Base-by-base conservation (phyloP, 228 moss, liverwort and hornwort genomes). In the Sphagnum magellanicum region DNA sequence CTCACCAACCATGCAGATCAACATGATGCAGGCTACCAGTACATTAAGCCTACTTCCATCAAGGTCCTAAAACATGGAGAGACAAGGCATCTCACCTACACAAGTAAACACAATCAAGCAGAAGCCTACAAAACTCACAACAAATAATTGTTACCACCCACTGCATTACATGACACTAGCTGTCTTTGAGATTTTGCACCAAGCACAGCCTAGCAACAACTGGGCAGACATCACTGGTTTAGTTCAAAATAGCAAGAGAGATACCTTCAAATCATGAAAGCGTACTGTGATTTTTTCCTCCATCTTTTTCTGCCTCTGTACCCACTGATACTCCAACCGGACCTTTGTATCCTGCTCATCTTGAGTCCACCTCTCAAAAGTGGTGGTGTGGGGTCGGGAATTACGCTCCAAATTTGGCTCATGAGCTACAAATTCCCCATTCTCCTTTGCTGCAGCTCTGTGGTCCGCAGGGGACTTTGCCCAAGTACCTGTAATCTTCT, bases 331-430 rank as follows among this genome's bases (percentile, higher is more conserved):
- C 59, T 93, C 98, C 63, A 73, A 68, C 49, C 75, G 60, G 47
- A 81, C 68, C 79, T 90, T 98, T 65, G 85, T 86, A 73, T 88
- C 90, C 12, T 82, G 82, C 72, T 98, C 98, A 71, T 89, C 89
- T 16, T 89, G 65, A 9, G 81, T 79, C 88, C 92, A 83, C 72
- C 87, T 92, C 67, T 88, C 90, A 67, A 94, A 72, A 60, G 90
- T 92, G 15, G 87, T 98, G 53, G 80, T 84, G 75, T 98, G 94
- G 50, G 97, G 91, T 66, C 85, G 85, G 62, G 80, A 81, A 65
- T 66, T 71, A 73, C 87, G 90, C 61, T 79, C 81, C 62, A 74
- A 80, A 70, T 65, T 82, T 59, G 77, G 70, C 61, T 77, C 78
- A 48, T 88, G 81, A 67, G 82, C 77, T 32, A 89, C 91, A 72